phyloP scores from a whole-genome alignment of 2,329 filamentous ascomycete species.

The Fusarium citri region DNA sequence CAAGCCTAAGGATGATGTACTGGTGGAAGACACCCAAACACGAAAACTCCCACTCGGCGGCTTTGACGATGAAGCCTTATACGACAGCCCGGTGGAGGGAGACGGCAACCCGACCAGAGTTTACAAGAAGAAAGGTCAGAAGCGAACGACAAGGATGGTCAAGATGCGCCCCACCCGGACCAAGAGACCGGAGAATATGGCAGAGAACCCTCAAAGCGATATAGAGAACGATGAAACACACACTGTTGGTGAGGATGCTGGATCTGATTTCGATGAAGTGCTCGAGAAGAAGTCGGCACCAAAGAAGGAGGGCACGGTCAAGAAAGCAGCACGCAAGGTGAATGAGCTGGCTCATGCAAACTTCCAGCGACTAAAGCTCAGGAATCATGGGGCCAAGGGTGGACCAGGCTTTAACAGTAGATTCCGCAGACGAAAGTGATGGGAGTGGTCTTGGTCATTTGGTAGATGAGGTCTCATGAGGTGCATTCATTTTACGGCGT shows the following conservation, averaged over 20 bases:
- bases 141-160: constrained; percentile 77
- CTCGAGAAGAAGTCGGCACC: constrained; percentile 41
- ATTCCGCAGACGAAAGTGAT: constrained; percentile 63
- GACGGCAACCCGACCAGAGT: constrained; percentile 69
- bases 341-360: constrained; percentile 74
- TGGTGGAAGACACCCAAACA: constrained; percentile 59
- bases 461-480: constrained; percentile 19
- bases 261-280: constrained; percentile 38
- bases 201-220: constrained; percentile 46
- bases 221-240: constrained; percentile 54
- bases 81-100: constrained; percentile 67
- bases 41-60: constrained; percentile 64
- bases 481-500: constrained; percentile 33
- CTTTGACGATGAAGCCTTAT: constrained; percentile 71
- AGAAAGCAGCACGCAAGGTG: constrained; percentile 68
- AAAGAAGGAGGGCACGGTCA: constrained; percentile 58
- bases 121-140: constrained; percentile 87
- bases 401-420: constrained; percentile 67
- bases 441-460: background rate
- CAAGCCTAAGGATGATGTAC: constrained; percentile 50
- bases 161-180: constrained; percentile 70
- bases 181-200: constrained; percentile 59
- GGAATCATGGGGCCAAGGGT: constrained; percentile 71
- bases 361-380: constrained; percentile 74
- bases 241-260: constrained; percentile 23